These are phyloP conservation scores for Epichloe aotearoae DNA, from an alignment of 2,329 filamentous ascomycete species.

Conservation along the genomic window DNA sequence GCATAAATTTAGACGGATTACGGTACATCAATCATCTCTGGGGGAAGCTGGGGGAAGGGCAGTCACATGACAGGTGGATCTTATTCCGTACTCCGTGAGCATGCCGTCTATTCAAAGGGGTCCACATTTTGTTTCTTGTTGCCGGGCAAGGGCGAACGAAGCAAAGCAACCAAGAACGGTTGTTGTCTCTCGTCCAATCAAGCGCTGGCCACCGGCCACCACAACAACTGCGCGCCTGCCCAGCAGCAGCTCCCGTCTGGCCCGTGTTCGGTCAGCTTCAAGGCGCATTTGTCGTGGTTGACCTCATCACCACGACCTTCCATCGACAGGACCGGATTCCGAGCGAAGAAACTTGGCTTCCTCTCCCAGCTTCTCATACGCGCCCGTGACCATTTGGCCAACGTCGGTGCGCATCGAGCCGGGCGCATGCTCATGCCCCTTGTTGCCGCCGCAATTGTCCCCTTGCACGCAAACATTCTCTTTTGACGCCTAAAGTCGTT, in stretches of 20 bases:
- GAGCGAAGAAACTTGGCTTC: neutral
- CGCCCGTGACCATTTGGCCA: neutral
- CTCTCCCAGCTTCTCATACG: neutral
- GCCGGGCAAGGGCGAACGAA: slow-evolving; percentile 6
- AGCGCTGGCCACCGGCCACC: slow-evolving; percentile 4
- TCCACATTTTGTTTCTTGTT: slow-evolving; percentile 6
- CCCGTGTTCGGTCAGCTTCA: neutral
- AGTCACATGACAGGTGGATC: too few relatives aligned
- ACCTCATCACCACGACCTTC: neutral
- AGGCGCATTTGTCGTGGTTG: neutral
- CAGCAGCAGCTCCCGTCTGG: neutral
- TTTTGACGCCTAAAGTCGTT: slow-evolving; percentile 2
- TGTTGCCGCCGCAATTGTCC: too few relatives aligned
- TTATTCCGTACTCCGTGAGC: too few relatives aligned
- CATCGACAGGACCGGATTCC: neutral
- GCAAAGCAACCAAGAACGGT: neutral
- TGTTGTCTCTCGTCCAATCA: slow-evolving; percentile 8
- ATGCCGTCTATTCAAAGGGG: neutral
- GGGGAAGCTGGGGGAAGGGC: too few relatives aligned
- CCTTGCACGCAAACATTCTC: neutral
- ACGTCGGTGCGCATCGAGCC: neutral
- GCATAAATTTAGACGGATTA: too few relatives aligned
- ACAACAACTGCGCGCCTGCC: slow-evolving; percentile 8
- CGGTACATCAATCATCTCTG: too few relatives aligned
- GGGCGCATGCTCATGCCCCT: neutral